Percentiles rank a stretch among this genome's conserved stretches.
Evolutionary conservation across 169 alveolate genomes (phyloP).

Genomic region (Ichthyophthirius multifiliis): DNA sequence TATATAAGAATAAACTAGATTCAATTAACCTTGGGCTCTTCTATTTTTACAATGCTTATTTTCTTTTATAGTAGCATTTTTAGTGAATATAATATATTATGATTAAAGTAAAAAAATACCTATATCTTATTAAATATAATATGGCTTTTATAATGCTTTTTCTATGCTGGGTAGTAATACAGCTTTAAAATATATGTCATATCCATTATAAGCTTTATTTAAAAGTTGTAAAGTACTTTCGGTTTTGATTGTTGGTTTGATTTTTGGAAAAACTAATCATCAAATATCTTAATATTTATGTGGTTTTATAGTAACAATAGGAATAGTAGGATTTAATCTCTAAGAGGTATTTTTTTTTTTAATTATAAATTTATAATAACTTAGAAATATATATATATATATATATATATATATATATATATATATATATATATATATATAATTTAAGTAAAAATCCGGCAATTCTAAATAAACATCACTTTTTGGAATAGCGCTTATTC

Average conservation of each 20-base stretch:
- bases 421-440: too few relatives aligned
- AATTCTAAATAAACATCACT: neutral
- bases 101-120: neutral
- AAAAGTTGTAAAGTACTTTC: constrained; percentile 12
- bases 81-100: neutral
- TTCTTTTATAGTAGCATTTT: neutral
- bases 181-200: constrained; percentile 4
- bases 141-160: neutral
- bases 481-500: neutral
- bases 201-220: constrained; percentile 19
- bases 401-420: neutral
- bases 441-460: neutral
- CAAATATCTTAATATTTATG: neutral
- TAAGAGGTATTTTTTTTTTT: neutral
- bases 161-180: constrained; percentile 3
- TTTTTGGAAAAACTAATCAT: constrained; percentile 3
- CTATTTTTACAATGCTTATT: neutral
- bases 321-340: neutral
- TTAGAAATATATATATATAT: neutral
- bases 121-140: neutral
- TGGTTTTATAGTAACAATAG: neutral
- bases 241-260: neutral
- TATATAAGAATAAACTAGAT: neutral
- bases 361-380: neutral
- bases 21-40: neutral